phyloP scores from a whole-genome alignment of 2,329 filamentous ascomycete species.

The Mycosphaerella arachidis region DNA sequence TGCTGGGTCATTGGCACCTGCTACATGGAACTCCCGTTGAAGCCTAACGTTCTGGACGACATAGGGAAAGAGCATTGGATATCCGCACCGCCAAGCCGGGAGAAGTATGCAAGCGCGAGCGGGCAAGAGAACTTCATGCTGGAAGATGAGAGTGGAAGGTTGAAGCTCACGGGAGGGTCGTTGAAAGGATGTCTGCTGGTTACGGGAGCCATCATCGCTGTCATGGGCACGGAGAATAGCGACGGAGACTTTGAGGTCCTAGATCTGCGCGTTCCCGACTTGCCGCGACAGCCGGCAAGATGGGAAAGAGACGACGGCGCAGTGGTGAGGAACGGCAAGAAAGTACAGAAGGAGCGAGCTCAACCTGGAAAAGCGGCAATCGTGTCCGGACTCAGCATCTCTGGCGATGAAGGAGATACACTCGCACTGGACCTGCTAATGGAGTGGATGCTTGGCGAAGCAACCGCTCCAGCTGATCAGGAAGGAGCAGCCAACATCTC shows the following conservation, averaged over 20 bases:
- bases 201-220: constrained; percentile 90
- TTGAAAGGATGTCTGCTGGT: constrained; percentile 69
- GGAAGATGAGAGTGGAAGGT: constrained; percentile 89
- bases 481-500: constrained; percentile 63
- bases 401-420: constrained; percentile 68
- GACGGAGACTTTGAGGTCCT: constrained; percentile 91
- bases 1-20: constrained; percentile 95
- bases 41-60: constrained; percentile 93
- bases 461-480: constrained; percentile 58
- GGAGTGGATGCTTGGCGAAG: constrained; percentile 85
- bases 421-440: constrained; percentile 71
- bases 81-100: constrained; percentile 68
- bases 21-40: constrained; percentile 95
- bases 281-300: constrained; percentile 74
- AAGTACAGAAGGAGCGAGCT: constrained; percentile 34
- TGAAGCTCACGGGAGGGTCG: constrained; percentile 69
- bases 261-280: constrained; percentile 81
- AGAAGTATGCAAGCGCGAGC: constrained; percentile 48
- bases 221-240: constrained; percentile 86
- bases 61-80: constrained; percentile 95
- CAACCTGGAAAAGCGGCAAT: constrained; percentile 72
- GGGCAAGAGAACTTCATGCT: constrained; percentile 62
- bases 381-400: constrained; percentile 82
- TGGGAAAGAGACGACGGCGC: constrained; percentile 63
- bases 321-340: constrained; percentile 36